Base-by-base conservation (phyloP, 768 basidiomycete genomes). In the Pleurotus giganteus region DNA sequence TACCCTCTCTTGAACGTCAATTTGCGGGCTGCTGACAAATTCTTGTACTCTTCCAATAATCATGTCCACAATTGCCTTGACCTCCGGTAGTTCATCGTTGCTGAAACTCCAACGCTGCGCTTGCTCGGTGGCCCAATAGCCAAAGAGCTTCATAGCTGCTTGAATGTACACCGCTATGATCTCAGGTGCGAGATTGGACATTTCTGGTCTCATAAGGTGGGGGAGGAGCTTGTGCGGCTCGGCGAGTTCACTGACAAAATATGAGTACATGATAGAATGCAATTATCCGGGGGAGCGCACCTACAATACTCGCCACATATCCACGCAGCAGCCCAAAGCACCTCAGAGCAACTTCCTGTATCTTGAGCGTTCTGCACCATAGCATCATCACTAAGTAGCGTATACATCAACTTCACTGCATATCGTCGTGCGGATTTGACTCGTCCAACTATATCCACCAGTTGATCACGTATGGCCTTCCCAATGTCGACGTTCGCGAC, bases 241-340 rank as follows among this genome's bases (percentile, higher is more conserved):
- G 0, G 80, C 69, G n/a, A 94, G 75, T 60, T 93, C 88, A 42
- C 93, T 94, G 63, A 29, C 43, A 6, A 23, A 44, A 46, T 23
- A 21, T 12, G 39, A 41, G 8, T 7, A 41, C 12, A 53, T 28
- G 17, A 12, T 44, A 11, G 43, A 31, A 23, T 4, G 42, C 17
- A 42, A 24, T 12, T 2, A 8, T 17, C 19, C 28, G 27, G 21
- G 49, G 53, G 29, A 47, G 74, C 88, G 66, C 61, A 94, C 95
- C 84, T 78, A 79, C 89, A 87, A 67, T 93, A 92, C 71, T 99
- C 97, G 17, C 95, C 96, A 58, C 91, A 94, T 60, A 98, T 90
- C 91, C 92, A 99, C 4, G 94, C 93, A 8, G 94, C 95, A 0
- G 95, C 97, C 82, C 91, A 93, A 2, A 97, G 73, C 7, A 96